Percentiles rank a stretch among this genome's conserved stretches.
Conservation (phyloP, 1,284 basidiomycete genomes). For the Boletus albobrunnescens region DNA sequence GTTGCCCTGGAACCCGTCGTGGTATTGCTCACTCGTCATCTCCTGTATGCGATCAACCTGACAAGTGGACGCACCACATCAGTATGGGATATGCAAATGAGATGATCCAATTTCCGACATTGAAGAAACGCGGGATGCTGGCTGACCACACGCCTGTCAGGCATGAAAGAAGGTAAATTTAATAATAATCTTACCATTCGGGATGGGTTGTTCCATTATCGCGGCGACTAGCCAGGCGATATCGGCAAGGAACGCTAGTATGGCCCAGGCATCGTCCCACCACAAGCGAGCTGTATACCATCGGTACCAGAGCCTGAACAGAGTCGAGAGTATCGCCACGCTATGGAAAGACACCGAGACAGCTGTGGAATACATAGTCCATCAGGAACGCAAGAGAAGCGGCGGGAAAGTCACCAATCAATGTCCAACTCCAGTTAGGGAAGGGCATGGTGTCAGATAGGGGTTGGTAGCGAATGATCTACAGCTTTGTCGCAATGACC, state of each 20-base stretch:
- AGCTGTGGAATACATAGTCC: slow-evolving; percentile 5
- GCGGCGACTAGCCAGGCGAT: slow-evolving; percentile 7
- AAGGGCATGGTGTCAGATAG: slow-evolving; percentile 17
- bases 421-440: slow-evolving; percentile 11
- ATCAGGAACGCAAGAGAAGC: neutral
- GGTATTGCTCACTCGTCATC: neutral
- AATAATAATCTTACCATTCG: neutral
- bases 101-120: slow-evolving; percentile 14
- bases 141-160: slow-evolving; percentile 6
- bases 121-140: slow-evolving; percentile 9
- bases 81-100: slow-evolving; percentile 20
- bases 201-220: slow-evolving; percentile 12
- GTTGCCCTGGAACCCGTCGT: slow-evolving; percentile 15
- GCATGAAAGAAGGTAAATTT: neutral
- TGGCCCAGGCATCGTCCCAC: slow-evolving; percentile 30
- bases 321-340: slow-evolving; percentile 21
- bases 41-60: neutral
- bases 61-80: slow-evolving; percentile 24
- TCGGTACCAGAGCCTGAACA: slow-evolving; percentile 26
- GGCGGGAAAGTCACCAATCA: slow-evolving; percentile 11
- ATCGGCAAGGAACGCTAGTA: slow-evolving; percentile 19
- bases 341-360: slow-evolving; percentile 20
- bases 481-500: neutral
- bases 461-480: neutral
- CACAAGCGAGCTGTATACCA: slow-evolving; percentile 22